These are phyloP conservation scores for Byssothecium circinans DNA, from an alignment of 2,329 filamentous ascomycete genomes.

Conservation along the genomic window DNA sequence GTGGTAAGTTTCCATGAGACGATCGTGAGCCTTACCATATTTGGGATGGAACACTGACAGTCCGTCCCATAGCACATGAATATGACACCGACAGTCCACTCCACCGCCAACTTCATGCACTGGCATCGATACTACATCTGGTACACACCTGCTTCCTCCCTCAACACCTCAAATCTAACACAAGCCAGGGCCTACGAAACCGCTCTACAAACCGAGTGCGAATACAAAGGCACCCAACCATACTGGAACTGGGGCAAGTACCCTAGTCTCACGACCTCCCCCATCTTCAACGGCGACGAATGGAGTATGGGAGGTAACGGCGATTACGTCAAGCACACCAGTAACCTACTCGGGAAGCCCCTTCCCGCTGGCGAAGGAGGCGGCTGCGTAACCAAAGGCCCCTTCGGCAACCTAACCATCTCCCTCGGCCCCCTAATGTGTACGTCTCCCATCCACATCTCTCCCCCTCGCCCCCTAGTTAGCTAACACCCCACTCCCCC, in stretches of 20 bases:
- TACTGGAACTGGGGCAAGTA: constrained; percentile 59
- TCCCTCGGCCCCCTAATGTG: constrained; percentile 52
- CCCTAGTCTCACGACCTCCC: constrained; percentile 49
- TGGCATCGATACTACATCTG: constrained; percentile 50
- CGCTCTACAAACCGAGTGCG: constrained; percentile 46
- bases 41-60: background rate
- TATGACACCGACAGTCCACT: constrained; percentile 32
- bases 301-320: constrained; percentile 55
- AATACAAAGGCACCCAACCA: constrained; percentile 46
- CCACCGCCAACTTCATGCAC: constrained; percentile 37
- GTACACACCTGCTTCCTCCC: constrained; percentile 6
- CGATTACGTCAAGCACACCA: constrained; percentile 26
- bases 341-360: constrained; percentile 19
- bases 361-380: constrained; percentile 56
- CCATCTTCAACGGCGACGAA: constrained; percentile 59
- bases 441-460: background rate
- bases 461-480: background rate
- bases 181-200: constrained; percentile 41
- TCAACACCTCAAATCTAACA: background rate
- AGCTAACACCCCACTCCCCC: background rate
- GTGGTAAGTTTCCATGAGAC: constrained; percentile 16
- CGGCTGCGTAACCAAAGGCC: constrained; percentile 57
- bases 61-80: constrained; percentile 25
- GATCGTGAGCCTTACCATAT: background rate
- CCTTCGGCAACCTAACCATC: constrained; percentile 51